Conservation (phyloP, 129 eudicot species). For the Escallonia rubra region DNA sequence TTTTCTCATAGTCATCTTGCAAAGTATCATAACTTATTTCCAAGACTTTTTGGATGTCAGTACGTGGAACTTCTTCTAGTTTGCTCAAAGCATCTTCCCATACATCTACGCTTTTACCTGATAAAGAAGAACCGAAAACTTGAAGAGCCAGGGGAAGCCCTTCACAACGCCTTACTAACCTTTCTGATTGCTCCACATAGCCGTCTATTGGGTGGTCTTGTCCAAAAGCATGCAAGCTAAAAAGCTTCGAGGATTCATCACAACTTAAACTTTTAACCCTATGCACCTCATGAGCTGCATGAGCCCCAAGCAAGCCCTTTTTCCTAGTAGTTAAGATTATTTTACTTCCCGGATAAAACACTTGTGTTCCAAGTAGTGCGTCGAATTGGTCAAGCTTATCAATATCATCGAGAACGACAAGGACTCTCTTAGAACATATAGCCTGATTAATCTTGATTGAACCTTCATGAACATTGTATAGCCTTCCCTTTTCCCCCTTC, state of each 20-base stretch:
- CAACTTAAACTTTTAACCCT: not conserved
- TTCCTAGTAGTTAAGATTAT: not conserved
- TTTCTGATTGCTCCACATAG: not conserved
- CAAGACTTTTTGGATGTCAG: not conserved
- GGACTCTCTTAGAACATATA: no score
- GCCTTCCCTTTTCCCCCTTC: no score
- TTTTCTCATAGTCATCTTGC: not conserved
- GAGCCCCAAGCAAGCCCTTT: not conserved
- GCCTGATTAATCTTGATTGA: no score
- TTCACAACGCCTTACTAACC: not conserved
- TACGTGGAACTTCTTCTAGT: not conserved
- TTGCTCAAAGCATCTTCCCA: not conserved
- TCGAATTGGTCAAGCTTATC: not conserved
- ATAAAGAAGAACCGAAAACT: constrained; percentile 6
- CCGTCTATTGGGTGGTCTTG: not conserved
- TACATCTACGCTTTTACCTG: not conserved
- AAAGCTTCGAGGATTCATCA: not conserved
- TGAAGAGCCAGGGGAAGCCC: constrained; percentile 8
- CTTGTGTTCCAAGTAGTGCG: not conserved
- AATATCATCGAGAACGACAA: not conserved
- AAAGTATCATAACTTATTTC: constrained; percentile 1
- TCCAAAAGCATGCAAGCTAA: constrained; percentile 4
- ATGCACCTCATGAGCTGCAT: not conserved
- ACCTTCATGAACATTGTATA: no score
- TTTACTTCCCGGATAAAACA: not conserved